A percentile compares a stretch with the other conserved stretches of the same genome.
Conservation (phyloP, 2,329 filamentous ascomycete genomes). For the Dothideomycetes sp. region DNA sequence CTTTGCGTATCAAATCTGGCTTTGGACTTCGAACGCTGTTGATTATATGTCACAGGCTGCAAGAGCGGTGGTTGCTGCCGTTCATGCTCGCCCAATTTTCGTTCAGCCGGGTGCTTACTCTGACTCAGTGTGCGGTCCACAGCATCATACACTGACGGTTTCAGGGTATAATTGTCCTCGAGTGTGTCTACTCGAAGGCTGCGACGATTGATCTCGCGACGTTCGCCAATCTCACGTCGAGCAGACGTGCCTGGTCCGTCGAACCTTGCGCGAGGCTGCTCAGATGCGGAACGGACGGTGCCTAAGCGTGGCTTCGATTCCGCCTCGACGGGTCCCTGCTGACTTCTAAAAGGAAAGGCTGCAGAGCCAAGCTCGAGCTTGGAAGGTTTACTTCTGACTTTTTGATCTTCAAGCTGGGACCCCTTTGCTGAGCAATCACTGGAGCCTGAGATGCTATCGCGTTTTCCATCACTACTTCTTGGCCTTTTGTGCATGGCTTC, state of each 20-base stretch:
- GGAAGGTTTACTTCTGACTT: conserved; percentile 27
- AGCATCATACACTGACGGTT: background rate
- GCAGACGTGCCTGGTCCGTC: too few species aligned
- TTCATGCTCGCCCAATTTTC: conserved; percentile 22
- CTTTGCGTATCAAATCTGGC: conserved; percentile 22
- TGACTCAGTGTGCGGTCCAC: background rate
- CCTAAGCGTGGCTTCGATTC: conserved; percentile 19
- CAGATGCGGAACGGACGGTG: conserved; percentile 27
- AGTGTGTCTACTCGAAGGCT: background rate
- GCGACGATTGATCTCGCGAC: background rate
- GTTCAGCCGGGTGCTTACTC: background rate
- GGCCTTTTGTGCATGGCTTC: conserved; percentile 30
- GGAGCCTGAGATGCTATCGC: conserved; percentile 9
- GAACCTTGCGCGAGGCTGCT: conserved; percentile 17
- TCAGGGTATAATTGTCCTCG: background rate
- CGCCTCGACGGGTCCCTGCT: conserved; percentile 18
- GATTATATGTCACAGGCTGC: conserved; percentile 7
- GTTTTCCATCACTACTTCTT: conserved; percentile 11
- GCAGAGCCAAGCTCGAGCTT: conserved; percentile 37
- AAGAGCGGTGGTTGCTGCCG: conserved; percentile 2
- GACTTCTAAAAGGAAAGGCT: conserved; percentile 25
- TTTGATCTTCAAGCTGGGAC: too few species aligned
- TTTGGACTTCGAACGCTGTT: conserved; percentile 20
- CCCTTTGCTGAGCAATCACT: background rate
- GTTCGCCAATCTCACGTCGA: background rate